Conservation (phyloP, 352 stramenopile genomes). For the Stramenopiles sp. region DNA sequence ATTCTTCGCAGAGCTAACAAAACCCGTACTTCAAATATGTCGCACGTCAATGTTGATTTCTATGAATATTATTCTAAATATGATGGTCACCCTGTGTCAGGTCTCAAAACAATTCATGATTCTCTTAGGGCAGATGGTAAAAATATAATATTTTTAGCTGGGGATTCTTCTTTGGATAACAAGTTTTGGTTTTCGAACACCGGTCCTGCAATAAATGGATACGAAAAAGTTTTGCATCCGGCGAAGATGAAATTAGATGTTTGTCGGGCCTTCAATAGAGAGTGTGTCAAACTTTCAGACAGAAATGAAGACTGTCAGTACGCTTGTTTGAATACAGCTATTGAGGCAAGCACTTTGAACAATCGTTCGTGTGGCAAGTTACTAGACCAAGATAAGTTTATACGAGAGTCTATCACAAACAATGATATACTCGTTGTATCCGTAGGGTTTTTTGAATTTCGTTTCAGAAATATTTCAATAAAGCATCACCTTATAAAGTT, state of each 20-base stretch:
- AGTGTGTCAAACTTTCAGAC: neutral
- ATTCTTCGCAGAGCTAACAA: too few species aligned
- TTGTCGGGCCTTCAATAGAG: neutral
- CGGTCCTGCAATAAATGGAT: slow-evolving; percentile 1
- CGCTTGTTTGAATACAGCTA: neutral
- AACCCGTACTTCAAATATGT: too few species aligned
- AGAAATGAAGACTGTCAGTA: neutral
- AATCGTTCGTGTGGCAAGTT: neutral
- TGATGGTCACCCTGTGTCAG: too few species aligned
- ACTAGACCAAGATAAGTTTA: neutral
- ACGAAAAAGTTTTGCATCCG: neutral
- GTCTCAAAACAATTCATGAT: too few species aligned
- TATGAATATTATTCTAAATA: too few species aligned
- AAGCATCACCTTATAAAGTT: too few species aligned
- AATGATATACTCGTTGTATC: slow-evolving; percentile 1
- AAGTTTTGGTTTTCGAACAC: neutral
- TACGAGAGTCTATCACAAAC: neutral
- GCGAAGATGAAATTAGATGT: neutral
- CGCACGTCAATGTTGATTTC: too few species aligned
- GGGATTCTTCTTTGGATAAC: neutral
- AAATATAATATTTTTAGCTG: neutral
- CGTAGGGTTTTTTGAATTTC: too few species aligned
- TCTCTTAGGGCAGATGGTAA: too few species aligned
- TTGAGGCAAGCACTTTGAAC: neutral
- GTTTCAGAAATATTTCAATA: too few species aligned